phyloP scores from a whole-genome alignment of 768 basidiomycete genomes.

The Boletellus emodensis region DNA sequence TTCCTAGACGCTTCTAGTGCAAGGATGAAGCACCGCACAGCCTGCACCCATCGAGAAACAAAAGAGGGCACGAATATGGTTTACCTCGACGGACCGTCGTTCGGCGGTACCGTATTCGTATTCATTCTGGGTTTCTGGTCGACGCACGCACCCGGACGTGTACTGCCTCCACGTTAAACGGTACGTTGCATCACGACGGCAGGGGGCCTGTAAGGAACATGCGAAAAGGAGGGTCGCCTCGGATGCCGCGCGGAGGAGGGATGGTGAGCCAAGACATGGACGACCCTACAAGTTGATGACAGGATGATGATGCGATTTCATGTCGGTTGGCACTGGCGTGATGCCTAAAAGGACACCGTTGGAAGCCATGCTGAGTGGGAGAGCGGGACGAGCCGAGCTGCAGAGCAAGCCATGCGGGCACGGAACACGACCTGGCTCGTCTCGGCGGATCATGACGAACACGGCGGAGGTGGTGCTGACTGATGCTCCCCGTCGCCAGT shows the following conservation, averaged over 20 bases:
- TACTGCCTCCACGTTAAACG: slow-evolving; percentile 19
- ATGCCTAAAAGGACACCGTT: slow-evolving; percentile 8
- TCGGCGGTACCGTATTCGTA: slow-evolving; percentile 3
- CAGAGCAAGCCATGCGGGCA: too few species aligned
- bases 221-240: slow-evolving; percentile 22
- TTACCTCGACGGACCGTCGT: background rate
- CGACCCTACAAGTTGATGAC: slow-evolving; percentile 3
- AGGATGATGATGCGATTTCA: slow-evolving; percentile 25
- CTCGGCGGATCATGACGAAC: too few species aligned
- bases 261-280: background rate
- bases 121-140: slow-evolving; percentile 6
- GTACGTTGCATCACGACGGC: slow-evolving; percentile 24
- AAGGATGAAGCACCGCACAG: background rate
- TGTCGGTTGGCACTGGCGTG: slow-evolving; percentile 14
- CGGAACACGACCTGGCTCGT: too few species aligned
- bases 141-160: slow-evolving; percentile 1
- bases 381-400: background rate
- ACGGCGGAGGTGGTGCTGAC: too few species aligned
- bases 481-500: too few species aligned
- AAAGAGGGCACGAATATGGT: background rate
- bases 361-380: slow-evolving; percentile 2
- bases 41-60: background rate
- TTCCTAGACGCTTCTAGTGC: background rate
- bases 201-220: slow-evolving; percentile 23
- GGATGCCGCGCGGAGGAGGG: slow-evolving; percentile 29